phyloP scores from a whole-genome alignment of 495 filamentous ascomycete genomes.

The Penicillium bovifimosum region DNA sequence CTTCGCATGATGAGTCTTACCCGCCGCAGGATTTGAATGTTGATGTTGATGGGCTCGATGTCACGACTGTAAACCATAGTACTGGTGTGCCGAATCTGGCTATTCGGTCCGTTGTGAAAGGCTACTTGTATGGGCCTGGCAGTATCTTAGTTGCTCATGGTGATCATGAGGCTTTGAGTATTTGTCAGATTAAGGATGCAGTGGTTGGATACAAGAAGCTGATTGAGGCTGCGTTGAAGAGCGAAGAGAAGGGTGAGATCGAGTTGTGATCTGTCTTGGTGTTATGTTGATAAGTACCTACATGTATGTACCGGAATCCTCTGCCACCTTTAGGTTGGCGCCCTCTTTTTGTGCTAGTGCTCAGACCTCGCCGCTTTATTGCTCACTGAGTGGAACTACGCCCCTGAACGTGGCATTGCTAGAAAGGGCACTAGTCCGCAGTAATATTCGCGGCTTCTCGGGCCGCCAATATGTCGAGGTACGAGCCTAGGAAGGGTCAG shows the following conservation, averaged over 20 bases:
- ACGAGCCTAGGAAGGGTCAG: too few relatives aligned
- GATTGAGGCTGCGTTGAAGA: constrained; percentile 54
- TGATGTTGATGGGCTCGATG: constrained; percentile 79
- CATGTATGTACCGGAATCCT: too few relatives aligned
- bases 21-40: constrained; percentile 70
- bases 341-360: too few relatives aligned
- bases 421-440: too few relatives aligned
- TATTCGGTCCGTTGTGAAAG: constrained; percentile 49
- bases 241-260: constrained; percentile 10
- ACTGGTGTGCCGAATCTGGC: constrained; percentile 82
- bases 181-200: constrained; percentile 61
- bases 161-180: constrained; percentile 71
- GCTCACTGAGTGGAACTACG: too few relatives aligned
- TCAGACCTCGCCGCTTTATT: too few relatives aligned
- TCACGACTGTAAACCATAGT: constrained; percentile 79
- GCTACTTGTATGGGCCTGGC: constrained; percentile 86
- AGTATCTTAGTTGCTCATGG: constrained; percentile 85
- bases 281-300: too few relatives aligned
- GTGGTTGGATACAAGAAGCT: constrained; percentile 68
- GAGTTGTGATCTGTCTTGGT: too few relatives aligned
- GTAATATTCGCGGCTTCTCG: too few relatives aligned
- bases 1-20: constrained; percentile 48
- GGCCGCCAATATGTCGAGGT: too few relatives aligned
- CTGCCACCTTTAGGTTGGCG: too few relatives aligned
- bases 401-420: too few relatives aligned